Base-by-base conservation (phyloP, 2,329 filamentous ascomycete species). In the Ciborinia camelliae region DNA sequence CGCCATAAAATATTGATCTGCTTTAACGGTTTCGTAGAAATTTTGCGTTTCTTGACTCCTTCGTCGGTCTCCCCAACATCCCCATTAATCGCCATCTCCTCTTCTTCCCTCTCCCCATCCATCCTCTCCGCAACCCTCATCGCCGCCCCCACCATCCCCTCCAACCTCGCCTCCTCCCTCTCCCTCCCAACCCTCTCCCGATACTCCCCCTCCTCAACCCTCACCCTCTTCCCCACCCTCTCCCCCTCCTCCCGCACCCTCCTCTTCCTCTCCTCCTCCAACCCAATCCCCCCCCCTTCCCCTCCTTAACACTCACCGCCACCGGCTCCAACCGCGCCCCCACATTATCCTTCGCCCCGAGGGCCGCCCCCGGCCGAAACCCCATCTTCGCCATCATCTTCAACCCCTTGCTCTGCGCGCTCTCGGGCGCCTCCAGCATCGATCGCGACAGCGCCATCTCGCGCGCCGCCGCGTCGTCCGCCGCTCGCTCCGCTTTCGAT, bases 381-480 rank as follows among this genome's bases (percentile, higher is more conserved):
- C 95, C 95, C 82, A 99, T 91, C 77, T 91, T 94, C 28, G 91
- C 89, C 93, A 99, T 97, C 92, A 99, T 97, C 69, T 91, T 87
- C 67, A 96, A 86, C 1, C 94, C 95, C 75, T 97, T 98, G 79
- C 88, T 96, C 71, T 83, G 84, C 58, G 85, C 82, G 20, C 83
- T 68, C 20, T 76, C 76, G 7, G 80, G 77, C 47, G 78, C 75
- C 26, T 87, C 84, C 8, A 97, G 80, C 57, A 95, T 81, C 6
- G 89, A 90, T n/a, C 80, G 90, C 5, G 87, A 83, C 32, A 97
- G 84, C 0, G 90, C 91, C 45, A 83, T 85, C 75, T 97, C 91
- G 61, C 92, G 88, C 20, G 86, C 86, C 50, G 82, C 83, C 10
- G 84, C 85, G 71, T 90, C 91, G 70, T 92, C 87, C 58, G 86